A percentile compares a stretch with the other conserved stretches of the same genome.
Conservation (phyloP, 768 basidiomycete species). For the Boletus sp. region DNA sequence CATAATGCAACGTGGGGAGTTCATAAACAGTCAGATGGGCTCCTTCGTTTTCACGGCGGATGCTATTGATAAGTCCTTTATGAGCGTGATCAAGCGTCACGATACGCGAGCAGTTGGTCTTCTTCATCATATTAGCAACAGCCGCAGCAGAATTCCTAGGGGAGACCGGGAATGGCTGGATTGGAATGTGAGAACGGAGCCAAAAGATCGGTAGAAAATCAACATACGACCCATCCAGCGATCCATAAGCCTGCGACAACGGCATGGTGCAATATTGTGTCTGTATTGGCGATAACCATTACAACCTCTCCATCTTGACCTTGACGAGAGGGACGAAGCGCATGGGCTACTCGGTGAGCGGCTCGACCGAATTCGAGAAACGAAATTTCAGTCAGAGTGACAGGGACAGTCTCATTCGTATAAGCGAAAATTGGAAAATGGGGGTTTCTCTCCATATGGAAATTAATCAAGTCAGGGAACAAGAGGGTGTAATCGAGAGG, state of each 20-base stretch:
- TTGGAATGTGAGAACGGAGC: constrained; percentile 19
- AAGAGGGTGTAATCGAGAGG: constrained; percentile 24
- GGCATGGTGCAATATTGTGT: constrained; percentile 36
- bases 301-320: constrained; percentile 21
- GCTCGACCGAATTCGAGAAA: constrained; percentile 30
- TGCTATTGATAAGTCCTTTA: constrained; percentile 10
- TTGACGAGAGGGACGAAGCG: constrained; percentile 35
- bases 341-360: constrained; percentile 38
- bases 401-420: constrained; percentile 5
- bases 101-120: constrained; percentile 19
- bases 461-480: constrained; percentile 25
- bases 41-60: not conserved
- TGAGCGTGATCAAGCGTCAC: constrained; percentile 20
- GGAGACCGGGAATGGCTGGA: constrained; percentile 36
- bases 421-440: constrained; percentile 19
- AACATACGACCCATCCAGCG: constrained; percentile 36
- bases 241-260: constrained; percentile 35
- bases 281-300: constrained; percentile 26
- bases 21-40: constrained; percentile 11
- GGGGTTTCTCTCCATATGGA: constrained; percentile 27
- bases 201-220: constrained; percentile 21
- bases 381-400: constrained; percentile 18
- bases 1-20: constrained; percentile 17
- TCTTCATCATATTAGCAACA: constrained; percentile 22
- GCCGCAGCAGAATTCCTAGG: constrained; percentile 45